Evolutionary conservation across 305 asterid genomes (phyloP).

Genomic region (Solanum hybrid): DNA sequence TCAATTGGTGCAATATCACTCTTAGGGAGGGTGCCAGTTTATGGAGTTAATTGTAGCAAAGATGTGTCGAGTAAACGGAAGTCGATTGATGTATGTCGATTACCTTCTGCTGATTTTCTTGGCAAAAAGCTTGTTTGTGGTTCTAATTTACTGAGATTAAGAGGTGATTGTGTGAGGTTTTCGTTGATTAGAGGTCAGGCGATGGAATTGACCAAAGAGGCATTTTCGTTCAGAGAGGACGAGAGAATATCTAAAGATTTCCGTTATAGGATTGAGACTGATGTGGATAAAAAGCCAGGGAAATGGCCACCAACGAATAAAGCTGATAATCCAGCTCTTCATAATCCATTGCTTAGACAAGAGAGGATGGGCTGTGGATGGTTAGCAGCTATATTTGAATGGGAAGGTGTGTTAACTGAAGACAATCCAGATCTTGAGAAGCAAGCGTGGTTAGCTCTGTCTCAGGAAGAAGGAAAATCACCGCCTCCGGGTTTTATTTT

Average conservation of each 20-base stretch:
- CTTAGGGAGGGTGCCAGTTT: conserved; percentile 43
- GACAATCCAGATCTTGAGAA: conserved; percentile 80
- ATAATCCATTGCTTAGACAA: conserved; percentile 80
- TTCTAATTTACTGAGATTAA: conserved; percentile 8
- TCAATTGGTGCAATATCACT: conserved; percentile 65
- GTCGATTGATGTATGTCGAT: conserved; percentile 21
- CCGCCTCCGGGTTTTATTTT: conserved; percentile 76
- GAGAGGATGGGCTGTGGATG: conserved; percentile 95
- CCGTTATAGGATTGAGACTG: conserved; percentile 37
- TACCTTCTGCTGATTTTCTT: conserved; percentile 18
- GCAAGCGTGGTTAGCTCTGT: conserved; percentile 81
- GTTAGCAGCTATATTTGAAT: conserved; percentile 89
- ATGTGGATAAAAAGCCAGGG: conserved; percentile 44
- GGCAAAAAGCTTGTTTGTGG: conserved; percentile 22
- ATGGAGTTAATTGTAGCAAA: conserved; percentile 29
- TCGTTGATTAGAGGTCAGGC: conserved; percentile 54
- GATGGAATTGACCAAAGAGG: conserved; percentile 58
- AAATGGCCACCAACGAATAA: conserved; percentile 78
- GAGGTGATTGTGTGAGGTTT: background rate
- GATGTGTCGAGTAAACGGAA: conserved; percentile 29
- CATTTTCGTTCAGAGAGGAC: conserved; percentile 40
- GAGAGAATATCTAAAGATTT: conserved; percentile 43
- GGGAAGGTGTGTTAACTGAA: conserved; percentile 89
- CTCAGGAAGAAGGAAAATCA: conserved; percentile 74
- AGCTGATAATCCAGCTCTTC: conserved; percentile 73